Evolutionary conservation across 1,284 basidiomycete species (phyloP), one percentile per base, ranked within the genome.

Genomic region (Leccinum subrobustum): DNA sequence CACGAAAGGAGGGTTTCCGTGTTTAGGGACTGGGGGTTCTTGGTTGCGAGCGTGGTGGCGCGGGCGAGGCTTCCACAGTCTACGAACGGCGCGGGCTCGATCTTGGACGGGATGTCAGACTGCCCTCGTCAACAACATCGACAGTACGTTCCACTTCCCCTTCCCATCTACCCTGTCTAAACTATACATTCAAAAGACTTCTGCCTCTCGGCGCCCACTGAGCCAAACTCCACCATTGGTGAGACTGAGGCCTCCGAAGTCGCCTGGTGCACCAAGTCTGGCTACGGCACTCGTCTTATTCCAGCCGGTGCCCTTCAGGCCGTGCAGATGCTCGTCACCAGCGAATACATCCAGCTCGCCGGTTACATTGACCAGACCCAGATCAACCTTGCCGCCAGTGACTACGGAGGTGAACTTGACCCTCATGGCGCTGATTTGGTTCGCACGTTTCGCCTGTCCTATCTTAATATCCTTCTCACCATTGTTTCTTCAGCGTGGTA

Each of bases 1-100:
- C 1, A 81, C 82, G 35, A 92, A 89, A 66, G 87, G 87, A 4
- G 88, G 89, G 0, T 97, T 98, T 71, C 95, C 95, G 3, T 98
- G 2, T 98, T 98, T 77, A 84, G 94, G 57, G 93, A 95, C 65
- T 83, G 97, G 48, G 91, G 92, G 3, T 93, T 98, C 73, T 88
- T 92, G 67, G 73, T 95, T 1, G 89, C 95, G 1, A 90, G 84
- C 27, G 78, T 94, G 23, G 79, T 89, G 25, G 94, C 94, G 3
- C 82, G 89, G 33, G 81, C 83, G 14, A 78, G 78, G 62, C 68
- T 77, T 27, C 27, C 27, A 27, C 27, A 27, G 27, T 27, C 27
- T 27, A 7, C 27, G 27, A 27, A 27, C 27, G 27, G 27, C 27
- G 6, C 27, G 27, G 27, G 27, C 27, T 27, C 27, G 27, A 27